These are phyloP conservation scores for Elsinoe ampelina DNA, from an alignment of 2,329 filamentous ascomycete genomes.

Conservation along the genomic window DNA sequence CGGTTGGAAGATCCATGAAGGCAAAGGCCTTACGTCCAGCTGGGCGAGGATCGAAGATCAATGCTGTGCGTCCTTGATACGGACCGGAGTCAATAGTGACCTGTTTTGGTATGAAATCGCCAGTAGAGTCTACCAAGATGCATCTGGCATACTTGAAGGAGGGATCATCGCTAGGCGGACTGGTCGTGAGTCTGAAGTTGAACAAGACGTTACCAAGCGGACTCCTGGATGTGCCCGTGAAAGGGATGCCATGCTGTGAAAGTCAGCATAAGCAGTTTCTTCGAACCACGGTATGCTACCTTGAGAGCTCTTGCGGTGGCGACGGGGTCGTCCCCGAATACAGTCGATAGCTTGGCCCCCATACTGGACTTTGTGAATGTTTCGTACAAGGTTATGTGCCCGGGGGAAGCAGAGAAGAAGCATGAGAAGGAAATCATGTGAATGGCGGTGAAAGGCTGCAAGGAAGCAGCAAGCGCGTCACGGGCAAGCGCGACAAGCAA, in stretches of 20 bases:
- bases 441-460: no score
- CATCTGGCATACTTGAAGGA: not conserved
- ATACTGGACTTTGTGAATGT: no score
- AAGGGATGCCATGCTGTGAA: not conserved
- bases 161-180: not conserved
- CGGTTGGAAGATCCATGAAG: conserved; percentile 14
- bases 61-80: not conserved
- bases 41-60: not conserved
- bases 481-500: not conserved
- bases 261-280: not conserved
- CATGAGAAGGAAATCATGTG: no score
- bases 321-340: no score
- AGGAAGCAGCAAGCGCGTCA: not conserved
- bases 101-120: not conserved
- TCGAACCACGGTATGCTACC: no score
- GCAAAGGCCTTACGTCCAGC: not conserved
- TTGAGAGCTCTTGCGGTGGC: no score
- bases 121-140: not conserved
- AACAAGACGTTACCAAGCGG: not conserved
- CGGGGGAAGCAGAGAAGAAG: no score
- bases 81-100: not conserved
- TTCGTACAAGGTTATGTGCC: no score
- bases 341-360: no score
- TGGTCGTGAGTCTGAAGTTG: conserved; percentile 1
- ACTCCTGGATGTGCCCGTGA: not conserved